Base-by-base conservation (phyloP, 1,284 basidiomycete genomes). In the Pascua sp. region DNA sequence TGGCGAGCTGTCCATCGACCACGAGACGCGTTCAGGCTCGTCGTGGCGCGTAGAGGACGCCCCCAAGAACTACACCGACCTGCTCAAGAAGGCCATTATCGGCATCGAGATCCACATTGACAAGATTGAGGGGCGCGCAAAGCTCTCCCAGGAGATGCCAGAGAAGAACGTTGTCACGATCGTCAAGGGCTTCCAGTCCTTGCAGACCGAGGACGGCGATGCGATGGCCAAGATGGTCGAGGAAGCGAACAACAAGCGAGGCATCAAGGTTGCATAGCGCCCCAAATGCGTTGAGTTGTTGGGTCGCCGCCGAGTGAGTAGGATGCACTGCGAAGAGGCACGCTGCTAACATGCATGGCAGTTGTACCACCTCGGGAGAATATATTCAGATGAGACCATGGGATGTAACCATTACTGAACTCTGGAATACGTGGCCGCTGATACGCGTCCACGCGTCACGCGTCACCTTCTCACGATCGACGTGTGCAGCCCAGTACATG, bases 21-120 rank as follows among this genome's bases (percentile, higher is more conserved):
- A 63, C 13, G 75, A 76, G 59, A n/a, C 11, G 13, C 49, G 47
- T 5, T 55, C 57, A 9, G 46, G 51, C 2, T 59, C 60, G 24
- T 44, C 53, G 17, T 80, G 79, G 78, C 70, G 72, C 51, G 71
- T 79, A 0, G 43, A 52, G 1, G 76, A 79, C 54, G 77, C 79
- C 5, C 79, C 79, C 0, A 59, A 64, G 16, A 55, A 45, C 10
- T 80, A 80, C 60, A 66, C 75, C n/a, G 64, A 69, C n/a, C 13
- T 74, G 8, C 53, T 79, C 24, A 72, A 77, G 56, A 76, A 73
- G 61, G 77, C 68, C 0, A 79, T 80, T 32, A 66, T 79, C 4
- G 79, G 78, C 1, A 38, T 80, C 9, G 77, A 79, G 60, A 73
- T 80, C 37, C 61, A 59, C 18, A 66, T 80, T 15, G 68, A 56